A percentile compares a stretch with the other conserved stretches of the same genome.
phyloP scores from a whole-genome alignment of 345 rosid genomes.

The Acer negundo region DNA sequence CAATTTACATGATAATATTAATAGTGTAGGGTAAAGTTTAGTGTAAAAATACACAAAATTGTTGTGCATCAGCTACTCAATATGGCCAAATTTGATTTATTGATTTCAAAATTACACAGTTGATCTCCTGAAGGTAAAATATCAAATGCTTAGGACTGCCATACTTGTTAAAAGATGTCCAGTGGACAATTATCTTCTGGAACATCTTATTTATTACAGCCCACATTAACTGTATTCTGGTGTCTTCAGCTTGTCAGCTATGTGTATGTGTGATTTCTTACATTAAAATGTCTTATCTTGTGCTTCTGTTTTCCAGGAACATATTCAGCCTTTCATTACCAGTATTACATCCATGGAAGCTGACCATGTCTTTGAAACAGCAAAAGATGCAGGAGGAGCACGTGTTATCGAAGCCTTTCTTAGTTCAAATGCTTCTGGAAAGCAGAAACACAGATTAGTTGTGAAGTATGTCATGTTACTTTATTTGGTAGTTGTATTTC shows the following conservation, averaged over 20 bases:
- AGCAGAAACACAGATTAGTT: conserved; percentile 72
- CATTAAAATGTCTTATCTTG: background rate
- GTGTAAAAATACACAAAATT: background rate
- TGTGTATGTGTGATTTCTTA: conserved; percentile 6
- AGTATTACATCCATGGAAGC: conserved; percentile 78
- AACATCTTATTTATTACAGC: background rate
- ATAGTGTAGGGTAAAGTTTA: background rate
- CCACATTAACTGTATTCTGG: background rate
- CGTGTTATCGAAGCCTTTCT: conserved; percentile 88
- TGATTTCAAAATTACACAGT: background rate
- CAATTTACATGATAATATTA: too few species aligned
- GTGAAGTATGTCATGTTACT: conserved; percentile 57
- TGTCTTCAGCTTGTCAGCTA: background rate
- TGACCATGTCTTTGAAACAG: conserved; percentile 65
- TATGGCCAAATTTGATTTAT: background rate
- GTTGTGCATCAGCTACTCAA: background rate
- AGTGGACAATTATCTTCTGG: background rate
- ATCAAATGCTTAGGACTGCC: background rate
- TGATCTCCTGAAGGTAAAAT: background rate
- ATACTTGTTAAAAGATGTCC: background rate
- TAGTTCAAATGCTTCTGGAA: conserved; percentile 64
- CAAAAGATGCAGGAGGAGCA: conserved; percentile 83
- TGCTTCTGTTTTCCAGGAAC: conserved; percentile 51
- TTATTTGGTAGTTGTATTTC: conserved; percentile 14
- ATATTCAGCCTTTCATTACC: conserved; percentile 63